Evolutionary conservation across 192 early-diverging fungal species (phyloP).

Genomic region (Spizellomyces punctatus): DNA sequence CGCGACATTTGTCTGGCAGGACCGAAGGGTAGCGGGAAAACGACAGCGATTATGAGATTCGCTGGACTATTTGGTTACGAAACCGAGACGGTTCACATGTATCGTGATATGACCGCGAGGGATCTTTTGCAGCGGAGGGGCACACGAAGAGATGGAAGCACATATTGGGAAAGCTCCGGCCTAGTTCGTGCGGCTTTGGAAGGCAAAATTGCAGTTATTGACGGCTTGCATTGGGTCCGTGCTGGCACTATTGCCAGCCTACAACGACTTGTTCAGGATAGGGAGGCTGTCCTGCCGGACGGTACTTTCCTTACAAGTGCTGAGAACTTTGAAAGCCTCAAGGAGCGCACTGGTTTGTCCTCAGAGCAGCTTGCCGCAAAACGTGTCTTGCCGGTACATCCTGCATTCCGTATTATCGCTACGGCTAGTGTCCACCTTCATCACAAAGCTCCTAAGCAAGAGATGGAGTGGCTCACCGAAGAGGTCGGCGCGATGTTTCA

Average conservation of each 20-base stretch:
- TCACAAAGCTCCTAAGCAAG: constrained; percentile 39
- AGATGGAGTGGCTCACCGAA: constrained; percentile 68
- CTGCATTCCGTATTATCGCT: constrained; percentile 76
- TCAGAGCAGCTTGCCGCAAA: constrained; percentile 50
- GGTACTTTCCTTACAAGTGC: constrained; percentile 59
- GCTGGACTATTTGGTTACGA: constrained; percentile 57
- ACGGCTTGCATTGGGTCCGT: constrained; percentile 72
- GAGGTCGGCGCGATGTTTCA: constrained; percentile 74
- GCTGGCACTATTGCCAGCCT: constrained; percentile 70
- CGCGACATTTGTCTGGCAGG: constrained; percentile 73
- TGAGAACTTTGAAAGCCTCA: constrained; percentile 58
- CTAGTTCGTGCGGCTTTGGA: constrained; percentile 73
- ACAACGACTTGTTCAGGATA: constrained; percentile 66
- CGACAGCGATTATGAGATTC: constrained; percentile 66
- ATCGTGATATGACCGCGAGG: constrained; percentile 79
- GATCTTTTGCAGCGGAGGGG: constrained; percentile 75
- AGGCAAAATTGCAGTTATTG: constrained; percentile 74
- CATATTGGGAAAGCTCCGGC: constrained; percentile 74
- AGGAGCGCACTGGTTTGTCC: constrained; percentile 48
- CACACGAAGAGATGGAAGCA: constrained; percentile 71
- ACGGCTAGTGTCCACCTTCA: constrained; percentile 54
- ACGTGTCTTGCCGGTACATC: constrained; percentile 64
- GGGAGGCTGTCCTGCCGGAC: constrained; percentile 71
- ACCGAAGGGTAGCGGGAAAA: constrained; percentile 74
- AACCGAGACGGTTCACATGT: constrained; percentile 72